These are phyloP conservation scores for Neurospora sp. DNA, from an alignment of 495 filamentous ascomycete genomes.

Conservation along the genomic window DNA sequence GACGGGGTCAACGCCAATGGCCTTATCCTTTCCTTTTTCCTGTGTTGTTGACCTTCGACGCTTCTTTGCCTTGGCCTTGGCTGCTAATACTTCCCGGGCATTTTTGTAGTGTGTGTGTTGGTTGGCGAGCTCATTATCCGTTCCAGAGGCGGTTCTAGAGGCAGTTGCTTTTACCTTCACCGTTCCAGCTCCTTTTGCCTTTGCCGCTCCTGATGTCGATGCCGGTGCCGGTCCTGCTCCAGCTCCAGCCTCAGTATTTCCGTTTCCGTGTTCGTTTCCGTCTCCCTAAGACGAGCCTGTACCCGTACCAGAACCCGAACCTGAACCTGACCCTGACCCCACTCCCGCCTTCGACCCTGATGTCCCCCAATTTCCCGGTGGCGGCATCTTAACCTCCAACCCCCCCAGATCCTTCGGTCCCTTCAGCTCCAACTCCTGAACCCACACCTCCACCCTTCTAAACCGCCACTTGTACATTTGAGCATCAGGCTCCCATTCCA, in stretches of 20 bases:
- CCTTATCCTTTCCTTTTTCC: neutral
- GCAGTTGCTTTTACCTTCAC: neutral
- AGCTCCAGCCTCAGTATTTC: too few relatives aligned
- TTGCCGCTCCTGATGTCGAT: too few relatives aligned
- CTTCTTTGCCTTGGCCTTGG: neutral
- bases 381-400: constrained; percentile 7
- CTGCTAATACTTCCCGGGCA: neutral
- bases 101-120: neutral
- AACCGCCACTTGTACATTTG: constrained; percentile 11
- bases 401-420: constrained; percentile 14
- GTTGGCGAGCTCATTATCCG: neutral
- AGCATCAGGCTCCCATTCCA: constrained; percentile 4
- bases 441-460: constrained; percentile 5
- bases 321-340: too few relatives aligned
- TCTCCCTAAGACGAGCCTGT: too few relatives aligned
- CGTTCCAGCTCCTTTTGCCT: neutral
- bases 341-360: too few relatives aligned
- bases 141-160: too few relatives aligned
- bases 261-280: too few relatives aligned
- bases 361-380: neutral
- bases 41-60: neutral
- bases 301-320: too few relatives aligned
- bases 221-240: too few relatives aligned
- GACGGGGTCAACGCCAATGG: neutral
- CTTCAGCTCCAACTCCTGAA: constrained; percentile 2